phyloP scores from a whole-genome alignment of 805 yeast genomes.

The Sungouiella blattae region DNA sequence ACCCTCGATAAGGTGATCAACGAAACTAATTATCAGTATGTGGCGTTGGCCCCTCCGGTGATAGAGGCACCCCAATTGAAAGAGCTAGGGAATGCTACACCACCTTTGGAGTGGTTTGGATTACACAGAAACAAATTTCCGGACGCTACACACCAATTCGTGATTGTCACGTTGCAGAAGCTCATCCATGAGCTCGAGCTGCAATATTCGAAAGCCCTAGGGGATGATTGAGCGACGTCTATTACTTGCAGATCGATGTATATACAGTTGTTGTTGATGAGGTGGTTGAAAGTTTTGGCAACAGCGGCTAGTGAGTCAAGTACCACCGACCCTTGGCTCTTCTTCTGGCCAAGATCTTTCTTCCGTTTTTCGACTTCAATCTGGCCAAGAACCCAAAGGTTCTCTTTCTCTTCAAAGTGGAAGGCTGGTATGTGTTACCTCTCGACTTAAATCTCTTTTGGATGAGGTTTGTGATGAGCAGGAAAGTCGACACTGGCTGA shows the following conservation, averaged over 20 bases:
- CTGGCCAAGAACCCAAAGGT: constrained; percentile 87
- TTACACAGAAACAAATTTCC: constrained; percentile 85
- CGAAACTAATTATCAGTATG: constrained; percentile 47
- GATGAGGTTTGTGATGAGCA: constrained; percentile 32
- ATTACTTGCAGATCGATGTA: neutral
- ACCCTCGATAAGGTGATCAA: constrained; percentile 36
- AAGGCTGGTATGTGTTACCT: constrained; percentile 95
- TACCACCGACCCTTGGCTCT: constrained; percentile 92
- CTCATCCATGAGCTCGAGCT: constrained; percentile 65
- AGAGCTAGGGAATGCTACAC: constrained; percentile 95
- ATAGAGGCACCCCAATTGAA: constrained; percentile 87
- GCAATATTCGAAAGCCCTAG: constrained; percentile 49
- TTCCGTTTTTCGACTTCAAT: constrained; percentile 68
- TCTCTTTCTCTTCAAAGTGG: constrained; percentile 85
- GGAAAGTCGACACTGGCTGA: constrained; percentile 14
- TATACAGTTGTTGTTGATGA: too few relatives aligned
- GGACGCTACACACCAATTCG: constrained; percentile 75
- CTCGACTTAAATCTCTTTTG: constrained; percentile 78
- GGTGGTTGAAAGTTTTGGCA: too few relatives aligned
- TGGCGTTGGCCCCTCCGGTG: constrained; percentile 68
- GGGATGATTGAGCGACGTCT: constrained; percentile 28
- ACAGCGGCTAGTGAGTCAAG: constrained; percentile 62
- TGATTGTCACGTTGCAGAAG: constrained; percentile 69
- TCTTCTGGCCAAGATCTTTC: constrained; percentile 74
- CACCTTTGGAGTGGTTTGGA: constrained; percentile 98